phyloP scores from a whole-genome alignment of 1,284 basidiomycete species.

The Volvariella surrecta region DNA sequence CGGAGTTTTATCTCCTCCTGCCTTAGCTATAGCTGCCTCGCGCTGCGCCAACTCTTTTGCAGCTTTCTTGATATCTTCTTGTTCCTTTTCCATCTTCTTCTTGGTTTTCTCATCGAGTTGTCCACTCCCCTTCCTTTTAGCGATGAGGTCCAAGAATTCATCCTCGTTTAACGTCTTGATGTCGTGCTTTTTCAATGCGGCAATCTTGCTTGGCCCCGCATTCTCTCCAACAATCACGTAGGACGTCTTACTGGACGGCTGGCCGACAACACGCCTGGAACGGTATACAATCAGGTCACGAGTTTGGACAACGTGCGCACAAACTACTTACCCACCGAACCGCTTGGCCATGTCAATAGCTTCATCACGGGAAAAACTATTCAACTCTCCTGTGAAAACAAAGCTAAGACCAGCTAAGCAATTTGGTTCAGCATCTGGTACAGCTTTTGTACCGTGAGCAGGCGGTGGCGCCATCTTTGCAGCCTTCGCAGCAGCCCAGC shows the following conservation, averaged over 20 bases:
- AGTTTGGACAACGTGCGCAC: not conserved
- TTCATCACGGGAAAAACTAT: constrained; percentile 84
- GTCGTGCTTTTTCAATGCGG: constrained; percentile 74
- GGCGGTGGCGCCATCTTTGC: constrained; percentile 65
- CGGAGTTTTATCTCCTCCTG: constrained; percentile 19
- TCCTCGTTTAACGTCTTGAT: constrained; percentile 82
- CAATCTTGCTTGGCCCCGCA: constrained; percentile 84
- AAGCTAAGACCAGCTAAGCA: constrained; percentile 85
- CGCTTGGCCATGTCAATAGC: constrained; percentile 86
- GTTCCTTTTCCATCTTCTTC: constrained; percentile 80
- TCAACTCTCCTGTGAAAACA: constrained; percentile 94
- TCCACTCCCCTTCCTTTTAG: constrained; percentile 46
- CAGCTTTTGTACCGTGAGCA: constrained; percentile 73
- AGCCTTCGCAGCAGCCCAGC: constrained; percentile 43
- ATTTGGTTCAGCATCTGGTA: constrained; percentile 74
- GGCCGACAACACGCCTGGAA: constrained; percentile 75
- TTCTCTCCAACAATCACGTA: constrained; percentile 87
- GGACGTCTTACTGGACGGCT: constrained; percentile 86
- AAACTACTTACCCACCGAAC: constrained; percentile 70
- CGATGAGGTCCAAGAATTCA: constrained; percentile 79
- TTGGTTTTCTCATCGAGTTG: constrained; percentile 71
- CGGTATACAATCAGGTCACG: no score
- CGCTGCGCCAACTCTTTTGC: constrained; percentile 72
- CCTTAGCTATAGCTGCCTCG: constrained; percentile 45
- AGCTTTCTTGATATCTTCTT: constrained; percentile 61